A percentile compares a stretch with the other conserved stretches of the same genome.
These are phyloP conservation scores for Colletotrichum limetticola DNA, from an alignment of 2,329 filamentous ascomycete genomes.

Conservation along the genomic window DNA sequence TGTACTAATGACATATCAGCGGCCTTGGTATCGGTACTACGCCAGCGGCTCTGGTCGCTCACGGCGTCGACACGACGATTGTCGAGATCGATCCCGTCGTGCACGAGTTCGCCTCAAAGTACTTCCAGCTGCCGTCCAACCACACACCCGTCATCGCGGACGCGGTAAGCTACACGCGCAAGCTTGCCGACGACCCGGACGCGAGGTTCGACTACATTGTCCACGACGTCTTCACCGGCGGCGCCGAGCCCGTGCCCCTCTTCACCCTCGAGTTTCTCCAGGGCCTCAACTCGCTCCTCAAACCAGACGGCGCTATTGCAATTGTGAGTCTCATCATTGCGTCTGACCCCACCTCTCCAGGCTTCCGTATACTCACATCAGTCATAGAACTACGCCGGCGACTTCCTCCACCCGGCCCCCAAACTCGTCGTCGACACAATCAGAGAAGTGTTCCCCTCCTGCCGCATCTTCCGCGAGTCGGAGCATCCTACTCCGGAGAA, in stretches of 20 bases:
- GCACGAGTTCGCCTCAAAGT: conserved; percentile 81
- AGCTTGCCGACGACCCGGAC: conserved; percentile 52
- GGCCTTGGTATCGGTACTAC: conserved; percentile 94
- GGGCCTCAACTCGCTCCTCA: conserved; percentile 76
- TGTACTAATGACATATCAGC: conserved; percentile 52
- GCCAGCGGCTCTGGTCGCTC: conserved; percentile 84
- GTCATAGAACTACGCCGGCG: conserved; percentile 89
- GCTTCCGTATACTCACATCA: conserved; percentile 32
- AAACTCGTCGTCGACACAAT: conserved; percentile 86
- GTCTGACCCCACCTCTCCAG: too few relatives aligned
- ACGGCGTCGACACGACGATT: conserved; percentile 92
- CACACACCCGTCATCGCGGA: conserved; percentile 86
- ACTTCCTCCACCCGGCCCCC: conserved; percentile 81
- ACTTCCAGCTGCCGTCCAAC: conserved; percentile 83
- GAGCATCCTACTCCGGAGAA: conserved; percentile 60
- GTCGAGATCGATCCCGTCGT: conserved; percentile 95
- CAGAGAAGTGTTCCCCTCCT: conserved; percentile 83
- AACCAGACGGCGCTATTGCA: conserved; percentile 83
- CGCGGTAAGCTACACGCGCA: conserved; percentile 75
- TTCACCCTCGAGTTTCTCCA: conserved; percentile 89
- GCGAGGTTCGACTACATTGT: conserved; percentile 88
- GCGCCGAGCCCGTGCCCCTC: conserved; percentile 87
- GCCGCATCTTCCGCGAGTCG: conserved; percentile 89
- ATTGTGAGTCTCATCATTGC: conserved; percentile 68
- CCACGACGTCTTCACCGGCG: conserved; percentile 97